Evolutionary conservation across 805 yeast genomes (phyloP), one percentile per base, ranked within the genome.

Genomic region (Zygosaccharomyces bailii): DNA sequence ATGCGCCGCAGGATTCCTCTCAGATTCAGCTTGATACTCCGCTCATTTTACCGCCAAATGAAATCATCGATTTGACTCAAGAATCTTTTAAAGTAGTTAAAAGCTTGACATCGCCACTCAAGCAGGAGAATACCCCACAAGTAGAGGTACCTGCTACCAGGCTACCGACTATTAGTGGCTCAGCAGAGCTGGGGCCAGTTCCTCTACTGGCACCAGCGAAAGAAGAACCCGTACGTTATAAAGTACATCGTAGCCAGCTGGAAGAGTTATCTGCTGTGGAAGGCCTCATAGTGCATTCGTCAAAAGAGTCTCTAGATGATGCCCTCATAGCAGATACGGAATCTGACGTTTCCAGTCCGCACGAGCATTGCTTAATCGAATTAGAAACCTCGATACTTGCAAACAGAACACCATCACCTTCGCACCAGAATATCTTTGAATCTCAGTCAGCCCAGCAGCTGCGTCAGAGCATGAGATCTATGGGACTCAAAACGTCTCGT

Each of bases 111-210:
- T 63, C 68, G 0, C 67, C 66, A 1, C 30, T 59, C 21, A 56
- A 53, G 36, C n/a, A 39, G n/a, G 49, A 48, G 16, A 45, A 38
- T 5, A 16, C 36, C 14, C 16, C 50, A 8, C 31, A 20, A 18
- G 46, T 62, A 4, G 64, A 63, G 44, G 63, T 63, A 2, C 66
- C 66, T 4, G 66, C 63, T 3, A 59, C 67, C n/a, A 52, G 65
- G 40, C 45, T 54, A 1, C 44, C 63, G 2, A 61, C 66, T 4
- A 11, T 37, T 11, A 18, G 33, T 5, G 33, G 39, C 9, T 36
- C 31, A 8, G 35, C 24, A n/a, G 31, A 35, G 14, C 18, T 30
- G 19, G 32, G 40, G 17, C 19, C 40, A 13, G 30, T 23, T 16
- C 40, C 40, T 5, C 9, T 18, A 18, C 30, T 37, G 13, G 40